phyloP scores from a whole-genome alignment of 805 yeast species.

The Hanseniaspora meyeri region DNA sequence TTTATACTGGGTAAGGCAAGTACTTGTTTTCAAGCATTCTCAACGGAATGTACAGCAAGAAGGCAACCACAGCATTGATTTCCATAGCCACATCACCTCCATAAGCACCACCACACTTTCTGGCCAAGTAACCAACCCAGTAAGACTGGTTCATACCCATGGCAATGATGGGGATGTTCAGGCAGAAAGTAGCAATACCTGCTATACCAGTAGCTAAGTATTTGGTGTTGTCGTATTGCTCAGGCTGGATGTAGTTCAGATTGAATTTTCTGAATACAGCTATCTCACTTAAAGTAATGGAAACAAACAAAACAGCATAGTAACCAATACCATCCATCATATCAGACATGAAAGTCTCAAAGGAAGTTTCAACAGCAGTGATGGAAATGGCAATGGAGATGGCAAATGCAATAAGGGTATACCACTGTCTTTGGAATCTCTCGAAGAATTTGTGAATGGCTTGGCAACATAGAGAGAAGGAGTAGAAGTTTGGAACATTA shows the following conservation, averaged over 20 bases:
- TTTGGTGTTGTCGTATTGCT: constrained; percentile 44
- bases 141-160: constrained; percentile 80
- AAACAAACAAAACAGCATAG: constrained; percentile 76
- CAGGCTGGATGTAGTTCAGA: constrained; percentile 47
- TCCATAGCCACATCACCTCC: constrained; percentile 89
- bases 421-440: constrained; percentile 65
- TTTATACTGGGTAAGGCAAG: constrained; percentile 14
- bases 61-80: constrained; percentile 55
- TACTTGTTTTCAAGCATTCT: constrained; percentile 61
- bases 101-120: constrained; percentile 39
- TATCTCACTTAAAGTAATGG: constrained; percentile 70
- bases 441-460: constrained; percentile 65
- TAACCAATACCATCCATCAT: constrained; percentile 88
- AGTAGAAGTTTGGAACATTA: constrained; percentile 89
- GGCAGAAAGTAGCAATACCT: constrained; percentile 63
- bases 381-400: constrained; percentile 75
- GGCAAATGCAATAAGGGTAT: constrained; percentile 69
- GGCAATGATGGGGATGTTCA: constrained; percentile 77
- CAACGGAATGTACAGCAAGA: constrained; percentile 43
- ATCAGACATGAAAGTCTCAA: constrained; percentile 50
- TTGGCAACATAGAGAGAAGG: constrained; percentile 78
- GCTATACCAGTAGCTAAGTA: constrained; percentile 67
- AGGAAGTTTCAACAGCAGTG: constrained; percentile 67
- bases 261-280: constrained; percentile 56
- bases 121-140: constrained; percentile 63